Evolutionary conservation across 768 basidiomycete species (phyloP).

Genomic region (Cantharellus anzutake): DNA sequence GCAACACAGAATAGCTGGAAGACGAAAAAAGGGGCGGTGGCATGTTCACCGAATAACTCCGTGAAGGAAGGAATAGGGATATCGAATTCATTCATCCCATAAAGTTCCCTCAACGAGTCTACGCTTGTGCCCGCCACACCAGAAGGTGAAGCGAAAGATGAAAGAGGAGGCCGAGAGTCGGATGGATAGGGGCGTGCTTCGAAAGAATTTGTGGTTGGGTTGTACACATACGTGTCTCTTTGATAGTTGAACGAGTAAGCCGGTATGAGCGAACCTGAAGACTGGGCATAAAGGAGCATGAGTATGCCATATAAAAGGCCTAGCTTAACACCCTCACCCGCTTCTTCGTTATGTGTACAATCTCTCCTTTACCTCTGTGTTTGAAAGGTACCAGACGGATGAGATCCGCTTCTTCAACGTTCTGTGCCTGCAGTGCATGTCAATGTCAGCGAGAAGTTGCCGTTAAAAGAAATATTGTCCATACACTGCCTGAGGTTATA

Average conservation of each 20-base stretch:
- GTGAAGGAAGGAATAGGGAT: constrained; percentile 92
- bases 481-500: constrained; percentile 54
- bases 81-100: constrained; percentile 88
- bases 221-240: constrained; percentile 73
- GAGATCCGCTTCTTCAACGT: constrained; percentile 54
- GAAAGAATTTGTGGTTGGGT: constrained; percentile 41
- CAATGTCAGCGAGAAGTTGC: not conserved
- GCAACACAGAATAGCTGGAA: constrained; percentile 98
- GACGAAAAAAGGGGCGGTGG: constrained; percentile 97
- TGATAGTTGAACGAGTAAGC: constrained; percentile 86
- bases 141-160: constrained; percentile 32
- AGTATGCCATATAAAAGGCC: no score
- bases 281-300: constrained; percentile 7
- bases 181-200: constrained; percentile 76
- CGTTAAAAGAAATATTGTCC: not conserved
- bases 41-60: constrained; percentile 86
- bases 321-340: not conserved
- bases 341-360: constrained; percentile 56
- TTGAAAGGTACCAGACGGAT: constrained; percentile 62
- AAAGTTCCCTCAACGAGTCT: constrained; percentile 38
- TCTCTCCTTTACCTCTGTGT: constrained; percentile 79
- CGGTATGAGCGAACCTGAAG: constrained; percentile 26
- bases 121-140: constrained; percentile 33
- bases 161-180: constrained; percentile 45
- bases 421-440: constrained; percentile 27